Percentiles rank a stretch among this genome's conserved stretches.
Evolutionary conservation across 441 rosid species (phyloP).

Genomic region (Eugenia klotzschiana): DNA sequence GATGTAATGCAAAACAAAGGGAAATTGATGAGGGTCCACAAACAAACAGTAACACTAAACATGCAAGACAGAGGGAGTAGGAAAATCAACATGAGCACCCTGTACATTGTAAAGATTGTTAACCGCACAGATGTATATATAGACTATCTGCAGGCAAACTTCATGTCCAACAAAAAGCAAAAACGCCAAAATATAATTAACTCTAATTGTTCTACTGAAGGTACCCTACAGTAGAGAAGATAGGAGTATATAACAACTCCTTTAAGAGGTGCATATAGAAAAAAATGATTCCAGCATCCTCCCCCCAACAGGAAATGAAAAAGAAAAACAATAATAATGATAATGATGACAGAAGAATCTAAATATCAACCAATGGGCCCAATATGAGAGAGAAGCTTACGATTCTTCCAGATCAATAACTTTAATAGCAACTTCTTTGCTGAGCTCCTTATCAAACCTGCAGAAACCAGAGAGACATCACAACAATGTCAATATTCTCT

Average conservation of each 20-base stretch:
- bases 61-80: background rate
- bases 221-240: background rate
- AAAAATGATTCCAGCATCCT: background rate
- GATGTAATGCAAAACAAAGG: background rate
- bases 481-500: background rate
- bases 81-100: background rate
- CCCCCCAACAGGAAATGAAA: background rate
- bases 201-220: background rate
- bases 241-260: background rate
- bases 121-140: background rate
- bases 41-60: background rate
- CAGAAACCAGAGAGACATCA: slow-evolving; percentile 15
- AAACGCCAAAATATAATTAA: background rate
- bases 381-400: slow-evolving; percentile 32
- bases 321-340: background rate
- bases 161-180: background rate
- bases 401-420: slow-evolving; percentile 99
- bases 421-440: slow-evolving; percentile 95
- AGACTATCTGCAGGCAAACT: background rate
- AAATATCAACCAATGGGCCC: background rate
- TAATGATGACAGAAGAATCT: background rate
- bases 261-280: background rate
- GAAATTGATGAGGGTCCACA: background rate
- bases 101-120: background rate
- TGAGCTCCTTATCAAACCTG: slow-evolving; percentile 92